Evolutionary conservation across 228 moss, liverwort and hornwort genomes (phyloP), one percentile per base, ranked within the genome.

Genomic region (Sphagnum magellanicum): DNA sequence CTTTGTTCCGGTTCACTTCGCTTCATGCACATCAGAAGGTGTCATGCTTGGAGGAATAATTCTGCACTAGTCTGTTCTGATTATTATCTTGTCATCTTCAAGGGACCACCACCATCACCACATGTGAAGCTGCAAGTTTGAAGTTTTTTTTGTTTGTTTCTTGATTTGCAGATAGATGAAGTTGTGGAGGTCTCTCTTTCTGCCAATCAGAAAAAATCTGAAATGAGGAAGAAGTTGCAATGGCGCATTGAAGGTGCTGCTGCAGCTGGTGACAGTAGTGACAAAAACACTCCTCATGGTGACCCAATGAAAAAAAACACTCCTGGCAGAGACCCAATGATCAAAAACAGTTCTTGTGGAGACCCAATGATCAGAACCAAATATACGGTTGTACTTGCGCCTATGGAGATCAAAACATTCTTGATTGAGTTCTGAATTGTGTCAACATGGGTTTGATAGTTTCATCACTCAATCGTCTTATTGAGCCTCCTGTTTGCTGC

Each of bases 391-490:
- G 93, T 93, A 74, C 83, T 97, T 68, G 90, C 89, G 60, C 97
- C 97, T 4, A 93, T 91, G 84, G 97, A 97, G 74, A 97, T 97
- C 55, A 88, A 93, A 85, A 90, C 82, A 60, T 97, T 97, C 69
- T 78, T 76, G 53, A 53, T 83, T 66, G 64, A 67, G 32, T 52
- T 83, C 48, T 78, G 32, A 32, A 32, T 32, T 32, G 3, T 32
- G 3, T 32, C 32, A 32, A 32, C 32, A 32, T 3, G 32, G 32
- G 3, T 3, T 32, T 32, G 32, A 32, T 32, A 32, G 32, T 32
- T 32, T 32, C 32, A 32, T 32, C 32, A 32, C 32, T 32, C 32
- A 32, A 32, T 32, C 32, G 3, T 32, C 3, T 32, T 32, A 32
- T 32, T 32, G 32, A 32, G 32, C 32, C 32, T 32, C 32, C 32